Base-by-base conservation (phyloP, 1,139 yeast species). In the Geotrichum histeridarum region DNA sequence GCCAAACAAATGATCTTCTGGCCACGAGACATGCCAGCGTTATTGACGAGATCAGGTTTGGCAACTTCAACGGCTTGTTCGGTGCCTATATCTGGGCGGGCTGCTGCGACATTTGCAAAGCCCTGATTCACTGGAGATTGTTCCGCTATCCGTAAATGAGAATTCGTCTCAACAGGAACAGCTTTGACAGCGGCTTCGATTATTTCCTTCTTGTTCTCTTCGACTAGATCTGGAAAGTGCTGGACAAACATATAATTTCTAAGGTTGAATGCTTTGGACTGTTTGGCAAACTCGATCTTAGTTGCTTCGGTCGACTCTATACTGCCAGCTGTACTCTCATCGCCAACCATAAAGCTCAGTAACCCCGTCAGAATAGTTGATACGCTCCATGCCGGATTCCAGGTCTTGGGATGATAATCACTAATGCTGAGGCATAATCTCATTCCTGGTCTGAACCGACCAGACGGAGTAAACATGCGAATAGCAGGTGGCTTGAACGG, bases 341-440 rank as follows among this genome's bases (percentile, higher is more conserved):
- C 63, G 12, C 68, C 58, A 18, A 65, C 66, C 96, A 90, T 90
- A 65, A 90, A 90, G 65, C 95, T 86, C 61, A 90, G 73, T 49
- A 90, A 72, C 0, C 96, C 97, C 7, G 84, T 86, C 62, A 90
- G 75, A 27, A 90, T 90, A 0, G 96, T 88, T 31, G 88, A 77
- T 18, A 90, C 96, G 54, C 89, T 83, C 97, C 97, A 90, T 3
- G 95, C 89, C 1, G 97, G 96, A 68, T 90, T 89, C 97, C 97
- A 90, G 0, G 86, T 75, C 68, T 88, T 93, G 7, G 96, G 97
- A 64, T 91, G 98, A 69, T 82, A 90, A 67, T 91, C 97, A 63
- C 93, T 84, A 83, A 91, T 90, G 43, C 90, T 83, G 50, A 91
- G 74, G 71, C 98, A 91, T 48, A 91, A 76, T 48, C 96, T 75